phyloP scores from a whole-genome alignment of 1,284 basidiomycete species.

The Sporisorium scitamineum region DNA sequence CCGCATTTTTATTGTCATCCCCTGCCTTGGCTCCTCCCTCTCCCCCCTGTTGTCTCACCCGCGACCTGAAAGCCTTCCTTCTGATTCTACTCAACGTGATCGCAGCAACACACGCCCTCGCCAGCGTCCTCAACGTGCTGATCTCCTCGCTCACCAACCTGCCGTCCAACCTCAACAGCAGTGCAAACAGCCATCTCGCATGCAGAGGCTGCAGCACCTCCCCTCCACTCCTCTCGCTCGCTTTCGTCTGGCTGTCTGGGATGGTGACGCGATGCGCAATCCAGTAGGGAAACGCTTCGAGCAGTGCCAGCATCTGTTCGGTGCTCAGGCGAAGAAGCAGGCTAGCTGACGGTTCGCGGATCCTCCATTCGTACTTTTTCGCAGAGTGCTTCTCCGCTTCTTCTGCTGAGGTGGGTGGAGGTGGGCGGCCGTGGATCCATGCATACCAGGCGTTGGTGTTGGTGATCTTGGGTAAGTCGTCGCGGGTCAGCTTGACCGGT shows the following conservation, averaged over 20 bases:
- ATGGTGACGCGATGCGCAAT: slow-evolving; percentile 24
- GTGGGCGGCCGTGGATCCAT: slow-evolving; percentile 48
- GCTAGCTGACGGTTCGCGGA: slow-evolving; percentile 24
- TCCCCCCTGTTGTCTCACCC: neutral
- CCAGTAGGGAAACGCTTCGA: slow-evolving; percentile 50
- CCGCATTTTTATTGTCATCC: neutral
- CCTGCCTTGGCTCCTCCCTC: neutral
- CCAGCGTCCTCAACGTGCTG: slow-evolving; percentile 80
- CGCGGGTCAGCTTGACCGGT: slow-evolving; percentile 30
- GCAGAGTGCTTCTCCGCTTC: slow-evolving; percentile 20
- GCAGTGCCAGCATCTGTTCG: slow-evolving; percentile 46
- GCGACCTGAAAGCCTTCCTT: slow-evolving; percentile 30
- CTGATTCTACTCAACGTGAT: slow-evolving; percentile 67
- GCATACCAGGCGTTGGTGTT: slow-evolving; percentile 46
- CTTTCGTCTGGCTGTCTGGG: slow-evolving; percentile 15
- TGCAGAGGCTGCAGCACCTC: slow-evolving; percentile 76
- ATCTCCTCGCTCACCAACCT: slow-evolving; percentile 82
- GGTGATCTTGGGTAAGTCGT: slow-evolving; percentile 34
- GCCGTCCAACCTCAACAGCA: slow-evolving; percentile 80
- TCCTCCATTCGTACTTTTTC: slow-evolving; percentile 25
- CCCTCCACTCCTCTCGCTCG: neutral
- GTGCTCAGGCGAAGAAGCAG: slow-evolving; percentile 32
- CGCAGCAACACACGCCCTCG: slow-evolving; percentile 78
- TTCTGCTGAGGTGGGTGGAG: slow-evolving; percentile 7
- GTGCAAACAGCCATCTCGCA: slow-evolving; percentile 84